Evolutionary conservation across 805 yeast species (phyloP), one percentile per base, ranked within the genome.

Genomic region (Candida orba): DNA sequence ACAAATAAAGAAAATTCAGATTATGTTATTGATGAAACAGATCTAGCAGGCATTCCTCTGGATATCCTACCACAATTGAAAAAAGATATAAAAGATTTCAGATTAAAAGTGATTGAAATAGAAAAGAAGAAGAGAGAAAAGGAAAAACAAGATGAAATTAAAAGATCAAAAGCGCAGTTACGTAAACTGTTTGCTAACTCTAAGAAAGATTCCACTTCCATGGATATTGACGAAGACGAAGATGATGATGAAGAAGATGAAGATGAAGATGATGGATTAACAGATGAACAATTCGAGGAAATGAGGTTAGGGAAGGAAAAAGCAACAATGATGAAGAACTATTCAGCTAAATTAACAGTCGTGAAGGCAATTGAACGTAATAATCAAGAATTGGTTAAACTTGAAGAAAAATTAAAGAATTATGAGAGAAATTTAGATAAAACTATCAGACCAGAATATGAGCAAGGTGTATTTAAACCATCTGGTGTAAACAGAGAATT

Each of bases 1-100:
- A 4, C 9, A 5, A 33, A 17, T 14, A 12, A 23, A 13, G 39
- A 34, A 8, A 48, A 39, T 8, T 32, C 51, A 31, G 62, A 56
- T 29, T 80, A 81, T 54, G 68, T 71, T 42, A 74, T 81, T 29
- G 83, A 81, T 54, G 67, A 70, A n/a, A 62, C 65, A 37, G 85
- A 79, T 52, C 57, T 81, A 42, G 62, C 68, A 13, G 85, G 77
- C 49, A 72, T 80, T 4, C 84, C 86, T 2, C 59, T 62, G 22
- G 73, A 73, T 23, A 64, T 75, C 66, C 58, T 73, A 37, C 80
- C 77, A 18, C 64, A 63, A n/a, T 73, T 79, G 32, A 71, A 67
- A 17, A 67, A 68, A 43, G 78, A 75, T 45, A 72, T 81, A 44
- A 66, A 78, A 45, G 73, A 71, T 47, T 81, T 81, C 54, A 61